Evolutionary conservation across 2,329 filamentous ascomycete genomes (phyloP), one percentile per base, ranked within the genome.

Genomic region (Exophiala xenobiotica): DNA sequence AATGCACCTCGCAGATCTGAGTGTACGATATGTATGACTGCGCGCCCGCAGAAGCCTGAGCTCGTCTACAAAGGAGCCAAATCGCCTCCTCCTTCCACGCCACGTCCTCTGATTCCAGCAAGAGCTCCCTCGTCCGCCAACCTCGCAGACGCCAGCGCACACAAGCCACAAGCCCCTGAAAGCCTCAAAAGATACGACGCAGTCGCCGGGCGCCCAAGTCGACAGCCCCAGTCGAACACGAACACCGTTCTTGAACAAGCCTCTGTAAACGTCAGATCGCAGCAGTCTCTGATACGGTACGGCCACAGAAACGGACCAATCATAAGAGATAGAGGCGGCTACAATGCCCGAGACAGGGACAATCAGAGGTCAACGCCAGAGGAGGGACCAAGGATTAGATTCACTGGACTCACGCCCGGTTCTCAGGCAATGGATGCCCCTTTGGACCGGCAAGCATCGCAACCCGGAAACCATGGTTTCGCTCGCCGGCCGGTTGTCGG

Each of bases 131-230:
- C 48, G 19, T 40, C 39, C 27, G 8, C 12, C 39, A 2, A 6
- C 35, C 18, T 12, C 41, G 16, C 8, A 14, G 18, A 14, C n/a
- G 6, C 29, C 44, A 20, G 31, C 16, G 20, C 27, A 80, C 63
- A 73, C 69, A 20, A 71, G 74, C 14, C 79, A 35, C 31, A 16
- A 35, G 6, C 5, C 7, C 31, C 31, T 14, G n/a, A 12, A 3
- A 16, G 31, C 31, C 12, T 16, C n/a, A 35, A 35, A 35, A 14
- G 31, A 9, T 35, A 35, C n/a, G n/a, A n/a, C n/a, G n/a, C n/a
- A n/a, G n/a, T n/a, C n/a, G n/a, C n/a, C n/a, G n/a, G n/a, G n/a
- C n/a, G n/a, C n/a, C n/a, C n/a, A n/a, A n/a, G n/a, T n/a, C n/a
- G n/a, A n/a, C n/a, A n/a, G n/a, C n/a, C n/a, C n/a, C n/a, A n/a